Base-by-base conservation (phyloP, 1,284 basidiomycete species). In the Vanrija pseudolonga region DNA sequence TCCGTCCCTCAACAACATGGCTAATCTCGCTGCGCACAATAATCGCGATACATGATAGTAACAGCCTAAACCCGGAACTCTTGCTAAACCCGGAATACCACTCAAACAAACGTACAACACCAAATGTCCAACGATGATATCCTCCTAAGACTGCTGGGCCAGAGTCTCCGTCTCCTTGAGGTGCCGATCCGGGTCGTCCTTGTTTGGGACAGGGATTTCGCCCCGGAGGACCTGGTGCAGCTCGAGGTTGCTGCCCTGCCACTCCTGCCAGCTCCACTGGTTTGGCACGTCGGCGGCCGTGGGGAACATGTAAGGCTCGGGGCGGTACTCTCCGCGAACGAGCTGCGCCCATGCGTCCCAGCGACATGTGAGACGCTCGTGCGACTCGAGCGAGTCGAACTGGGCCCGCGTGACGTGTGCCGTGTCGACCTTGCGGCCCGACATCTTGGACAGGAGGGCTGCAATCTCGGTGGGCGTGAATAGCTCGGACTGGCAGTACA, bases 391-490 rank as follows among this genome's bases (percentile, higher is more conserved):
- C 42, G 43, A 51, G 57, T 65, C 62, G 44, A 69, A 66, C 23
- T 59, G 57, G 9, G 62, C 62, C 37, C 61, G 51, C 9, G 57
- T 61, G 18, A 66, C 37, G 26, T 61, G 58, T n/a, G 59, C 50
- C 3, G 65, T 60, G 38, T 62, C 62, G 24, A 72, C 61, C 14
- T 61, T 62, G 23, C 61, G 60, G 22, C 64, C 64, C 14, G 60
- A 45, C 23, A 67, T 28, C 41, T 62, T 53, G 9, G 49, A 47
- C 23, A 71, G 46, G 22, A 51, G 53, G 20, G 51, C 50, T 11
- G 67, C 68, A 42, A 69, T 60, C 47, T 67, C 46, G 14, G 43
- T 38, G 18, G 67, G 59, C 3, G 65, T 66, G 11, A 60, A 45
- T 32, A 56, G 47, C 24, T 65, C 63, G 12, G 58, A 47, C 38